Percentiles rank a stretch among this genome's conserved stretches.
Conservation (phyloP, 805 yeast species). For the Kuraishia cidri region DNA sequence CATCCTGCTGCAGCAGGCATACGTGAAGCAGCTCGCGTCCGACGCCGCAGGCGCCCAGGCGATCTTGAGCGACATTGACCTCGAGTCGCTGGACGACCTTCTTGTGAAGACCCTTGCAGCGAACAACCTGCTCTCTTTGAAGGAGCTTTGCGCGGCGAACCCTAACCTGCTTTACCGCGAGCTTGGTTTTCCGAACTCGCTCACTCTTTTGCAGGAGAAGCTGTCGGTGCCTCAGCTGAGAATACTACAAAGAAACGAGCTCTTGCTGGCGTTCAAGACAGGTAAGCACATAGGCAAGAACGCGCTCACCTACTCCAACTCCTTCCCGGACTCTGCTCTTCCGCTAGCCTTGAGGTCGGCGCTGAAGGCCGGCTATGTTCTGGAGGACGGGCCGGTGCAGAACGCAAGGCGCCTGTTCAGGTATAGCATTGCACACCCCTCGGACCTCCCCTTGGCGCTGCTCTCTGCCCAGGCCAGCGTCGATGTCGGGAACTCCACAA, state of each 20-base stretch:
- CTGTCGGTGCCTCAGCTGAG: constrained; percentile 30
- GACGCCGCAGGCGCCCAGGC: constrained; percentile 21
- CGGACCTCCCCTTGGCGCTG: constrained; percentile 19
- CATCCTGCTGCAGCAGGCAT: constrained; percentile 52
- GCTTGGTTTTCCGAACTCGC: constrained; percentile 17
- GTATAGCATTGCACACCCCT: constrained; percentile 19
- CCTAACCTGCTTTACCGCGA: constrained; percentile 19
- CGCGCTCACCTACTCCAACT: constrained; percentile 8
- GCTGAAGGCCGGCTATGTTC: constrained; percentile 10
- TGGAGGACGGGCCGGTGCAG: constrained; percentile 9
- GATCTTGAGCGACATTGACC: constrained; percentile 25
- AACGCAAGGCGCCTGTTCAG: constrained; percentile 23
- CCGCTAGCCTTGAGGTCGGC: constrained; percentile 14
- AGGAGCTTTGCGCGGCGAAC: constrained; percentile 5
- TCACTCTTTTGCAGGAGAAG: constrained; percentile 17
- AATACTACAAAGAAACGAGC: constrained; percentile 31
- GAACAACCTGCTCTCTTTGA: constrained; percentile 32
- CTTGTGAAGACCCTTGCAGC: constrained; percentile 29
- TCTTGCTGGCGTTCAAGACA: constrained; percentile 28
- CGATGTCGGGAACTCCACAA: constrained; percentile 18
- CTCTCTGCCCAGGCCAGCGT: constrained; percentile 25
- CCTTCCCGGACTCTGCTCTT: constrained; percentile 14
- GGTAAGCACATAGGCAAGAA: constrained; percentile 19
- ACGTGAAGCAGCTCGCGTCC: constrained; percentile 31
- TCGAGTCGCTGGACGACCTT: constrained; percentile 23